phyloP scores from a whole-genome alignment of 192 early-diverging fungal genomes.

The Entomortierella parvispora region DNA sequence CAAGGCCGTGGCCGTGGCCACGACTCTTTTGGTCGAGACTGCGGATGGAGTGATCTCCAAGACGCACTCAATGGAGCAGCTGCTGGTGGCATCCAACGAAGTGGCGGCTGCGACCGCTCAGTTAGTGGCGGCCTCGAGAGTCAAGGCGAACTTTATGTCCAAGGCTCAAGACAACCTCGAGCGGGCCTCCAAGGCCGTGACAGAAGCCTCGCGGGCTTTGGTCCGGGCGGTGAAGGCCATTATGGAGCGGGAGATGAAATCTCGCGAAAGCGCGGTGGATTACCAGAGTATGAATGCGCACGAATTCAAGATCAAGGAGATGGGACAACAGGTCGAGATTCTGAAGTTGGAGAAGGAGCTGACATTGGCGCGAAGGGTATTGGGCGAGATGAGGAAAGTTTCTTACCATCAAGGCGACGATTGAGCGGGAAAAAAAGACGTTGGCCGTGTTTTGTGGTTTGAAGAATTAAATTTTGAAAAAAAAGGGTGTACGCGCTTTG shows the following conservation, averaged over 20 bases:
- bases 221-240: constrained; percentile 91
- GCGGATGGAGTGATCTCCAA: constrained; percentile 95
- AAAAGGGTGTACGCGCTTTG: no score
- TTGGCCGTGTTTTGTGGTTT: no score
- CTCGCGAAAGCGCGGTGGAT: constrained; percentile 66
- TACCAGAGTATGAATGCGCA: constrained; percentile 80
- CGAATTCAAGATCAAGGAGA: constrained; percentile 94
- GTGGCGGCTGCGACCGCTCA: constrained; percentile 96
- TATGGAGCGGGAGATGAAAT: constrained; percentile 74
- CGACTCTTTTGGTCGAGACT: constrained; percentile 90
- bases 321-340: constrained; percentile 98
- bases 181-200: constrained; percentile 91
- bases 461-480: no score
- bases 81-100: constrained; percentile 95
- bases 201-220: constrained; percentile 86
- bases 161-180: constrained; percentile 92
- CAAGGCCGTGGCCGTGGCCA: constrained; percentile 90
- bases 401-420: constrained; percentile 73
- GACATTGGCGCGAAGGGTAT: constrained; percentile 78
- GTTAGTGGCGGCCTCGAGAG: constrained; percentile 93
- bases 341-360: constrained; percentile 94
- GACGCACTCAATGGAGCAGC: constrained; percentile 88
- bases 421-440: background rate
- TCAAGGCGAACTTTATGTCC: constrained; percentile 90
- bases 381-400: constrained; percentile 93